A percentile compares a stretch with the other conserved stretches of the same genome.
Conservation (phyloP, 176 grass and related monocot genomes). For the Oryza meyeriana region DNA sequence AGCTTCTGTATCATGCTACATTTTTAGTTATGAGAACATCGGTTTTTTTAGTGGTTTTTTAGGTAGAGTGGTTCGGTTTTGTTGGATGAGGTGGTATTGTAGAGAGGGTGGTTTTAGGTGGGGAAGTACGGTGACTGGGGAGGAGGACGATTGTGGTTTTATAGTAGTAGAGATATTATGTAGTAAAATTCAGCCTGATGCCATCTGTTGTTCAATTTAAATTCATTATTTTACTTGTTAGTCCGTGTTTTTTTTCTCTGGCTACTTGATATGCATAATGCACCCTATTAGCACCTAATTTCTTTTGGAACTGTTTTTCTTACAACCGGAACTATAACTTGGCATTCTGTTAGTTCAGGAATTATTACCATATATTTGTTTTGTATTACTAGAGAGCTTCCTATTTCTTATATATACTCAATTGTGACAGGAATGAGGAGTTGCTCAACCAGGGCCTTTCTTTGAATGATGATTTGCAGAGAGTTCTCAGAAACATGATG, state of each 20-base stretch:
- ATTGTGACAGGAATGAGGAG: constrained; percentile 66
- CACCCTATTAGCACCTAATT: neutral
- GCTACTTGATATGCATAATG: neutral
- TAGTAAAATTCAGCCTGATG: neutral
- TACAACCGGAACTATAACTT: neutral
- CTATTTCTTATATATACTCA: constrained; percentile 4
- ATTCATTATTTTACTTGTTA: neutral
- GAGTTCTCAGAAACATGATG: constrained; percentile 76
- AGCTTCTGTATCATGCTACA: neutral
- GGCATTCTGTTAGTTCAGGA: neutral
- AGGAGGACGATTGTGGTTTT: no score
- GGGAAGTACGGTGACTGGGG: no score
- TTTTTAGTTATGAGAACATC: neutral
- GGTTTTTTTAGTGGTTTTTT: no score
- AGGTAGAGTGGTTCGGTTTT: no score
- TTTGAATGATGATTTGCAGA: constrained; percentile 92
- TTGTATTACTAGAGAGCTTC: neutral
- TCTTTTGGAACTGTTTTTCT: neutral
- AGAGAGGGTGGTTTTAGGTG: no score
- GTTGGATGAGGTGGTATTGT: no score
- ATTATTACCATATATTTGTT: neutral
- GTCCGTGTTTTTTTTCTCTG: no score
- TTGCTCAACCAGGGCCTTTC: constrained; percentile 76
- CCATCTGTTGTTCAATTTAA: neutral
- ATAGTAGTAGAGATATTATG: no score